phyloP scores from a whole-genome alignment of 148 eudicot genomes.

The Mesembryanthemum crystallinum region DNA sequence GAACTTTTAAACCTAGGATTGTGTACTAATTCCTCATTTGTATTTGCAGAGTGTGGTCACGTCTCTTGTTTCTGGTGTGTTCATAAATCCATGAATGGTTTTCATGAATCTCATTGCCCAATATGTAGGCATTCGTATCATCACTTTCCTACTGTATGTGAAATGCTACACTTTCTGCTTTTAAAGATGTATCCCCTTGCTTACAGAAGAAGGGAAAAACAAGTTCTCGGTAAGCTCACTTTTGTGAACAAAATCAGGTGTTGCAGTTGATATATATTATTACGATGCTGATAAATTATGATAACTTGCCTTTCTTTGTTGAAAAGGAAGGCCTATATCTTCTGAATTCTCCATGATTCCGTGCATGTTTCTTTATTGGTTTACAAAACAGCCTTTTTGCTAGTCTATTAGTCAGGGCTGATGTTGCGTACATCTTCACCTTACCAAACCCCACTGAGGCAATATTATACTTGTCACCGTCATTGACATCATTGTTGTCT shows the following conservation, averaged over 20 bases:
- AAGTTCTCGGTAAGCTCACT: conserved; percentile 53
- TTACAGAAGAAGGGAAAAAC: conserved; percentile 59
- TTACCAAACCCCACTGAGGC: background rate
- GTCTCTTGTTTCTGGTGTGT: conserved; percentile 89
- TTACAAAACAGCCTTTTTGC: background rate
- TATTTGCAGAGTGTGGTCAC: conserved; percentile 75
- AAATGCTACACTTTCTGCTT: conserved; percentile 61
- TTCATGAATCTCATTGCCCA: conserved; percentile 63
- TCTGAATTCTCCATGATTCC: background rate
- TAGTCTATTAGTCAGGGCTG: background rate
- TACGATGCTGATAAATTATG: background rate
- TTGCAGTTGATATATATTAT: conserved; percentile 8
- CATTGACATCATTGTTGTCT: background rate
- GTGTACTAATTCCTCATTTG: conserved; percentile 10
- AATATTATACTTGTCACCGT: background rate
- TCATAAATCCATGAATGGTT: conserved; percentile 50
- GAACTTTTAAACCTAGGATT: background rate
- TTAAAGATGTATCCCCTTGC: conserved; percentile 66
- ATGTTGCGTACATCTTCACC: background rate
- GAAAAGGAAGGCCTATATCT: background rate
- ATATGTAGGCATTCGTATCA: conserved; percentile 66
- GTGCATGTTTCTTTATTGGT: background rate
- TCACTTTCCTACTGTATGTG: conserved; percentile 72
- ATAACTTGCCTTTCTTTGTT: background rate
- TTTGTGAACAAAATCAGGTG: background rate